Evolutionary conservation across 163 green algal genomes (phyloP), one percentile per base, ranked within the genome.

Genomic region (Coccomyxa subellipsoidea): DNA sequence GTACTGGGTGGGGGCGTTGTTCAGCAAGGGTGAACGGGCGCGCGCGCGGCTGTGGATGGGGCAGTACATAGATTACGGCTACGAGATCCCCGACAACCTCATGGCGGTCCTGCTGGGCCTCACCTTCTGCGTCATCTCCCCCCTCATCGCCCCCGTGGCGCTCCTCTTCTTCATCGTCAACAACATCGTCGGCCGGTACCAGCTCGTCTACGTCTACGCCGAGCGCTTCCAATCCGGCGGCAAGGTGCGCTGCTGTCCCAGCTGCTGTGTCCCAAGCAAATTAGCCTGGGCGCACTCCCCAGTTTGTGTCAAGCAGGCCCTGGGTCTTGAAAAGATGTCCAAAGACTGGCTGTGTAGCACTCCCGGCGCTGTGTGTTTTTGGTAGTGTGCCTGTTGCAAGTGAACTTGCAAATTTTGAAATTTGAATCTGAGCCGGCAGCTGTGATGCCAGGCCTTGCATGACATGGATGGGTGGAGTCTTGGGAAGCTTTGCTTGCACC

Each of bases 61-160:
- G 39, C 78, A 82, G 59, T 66, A 77, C 59, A 77, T 77, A 4
- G 54, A 76, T 29, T 77, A 77, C 12, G 54, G 54, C 59, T 82
- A 77, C 9, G 54, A 77, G 36, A 69, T 94, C 0, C 87, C 89
- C 38, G 78, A 89, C 76, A 78, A 90, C 84, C 85, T 77, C 32
- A 94, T 96, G 29, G 82, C 83, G 7, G 83, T 95, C 21, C 86
- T 97, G 38, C 82, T 97, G 32, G 93, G 92, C 7, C 72, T 96
- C 54, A 89, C 88, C 2, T 94, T 93, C 83, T 89, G 85, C 73
- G 80, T 85, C 47, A 89, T 94, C 53, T 88, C 85, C 82, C 93
- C 93, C 15, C 87, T 95, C 76, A 91, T 95, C 77, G 83, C 87
- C 8, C 89, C 88, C 69, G 84, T 90, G 18, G 83, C 82, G 12